These are phyloP conservation scores for Pseudozyma sp. DNA, from an alignment of 1,284 basidiomycete genomes.

Conservation along the genomic window DNA sequence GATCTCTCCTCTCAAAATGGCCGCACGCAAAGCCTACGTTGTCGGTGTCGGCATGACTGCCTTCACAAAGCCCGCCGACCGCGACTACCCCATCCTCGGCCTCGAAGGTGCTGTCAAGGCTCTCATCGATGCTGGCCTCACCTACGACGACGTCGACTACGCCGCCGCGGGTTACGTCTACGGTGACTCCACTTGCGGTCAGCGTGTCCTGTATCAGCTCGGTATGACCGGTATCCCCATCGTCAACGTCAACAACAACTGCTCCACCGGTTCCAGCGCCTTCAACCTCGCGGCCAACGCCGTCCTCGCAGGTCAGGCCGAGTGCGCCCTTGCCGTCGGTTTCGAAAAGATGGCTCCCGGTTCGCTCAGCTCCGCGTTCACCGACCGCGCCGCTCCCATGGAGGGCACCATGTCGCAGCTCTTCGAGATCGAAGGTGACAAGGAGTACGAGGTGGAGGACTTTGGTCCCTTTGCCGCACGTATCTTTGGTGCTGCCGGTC, in stretches of 20 bases:
- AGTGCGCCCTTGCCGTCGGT: slow-evolving; percentile 84
- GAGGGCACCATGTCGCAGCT: slow-evolving; percentile 71
- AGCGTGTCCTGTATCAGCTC: slow-evolving; percentile 85
- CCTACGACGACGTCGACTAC: slow-evolving; percentile 80
- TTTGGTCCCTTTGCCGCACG: slow-evolving; percentile 78
- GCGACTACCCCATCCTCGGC: slow-evolving; percentile 70
- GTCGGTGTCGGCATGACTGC: slow-evolving; percentile 83
- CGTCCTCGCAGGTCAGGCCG: slow-evolving; percentile 76
- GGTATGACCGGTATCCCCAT: slow-evolving; percentile 87
- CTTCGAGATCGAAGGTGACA: slow-evolving; percentile 73
- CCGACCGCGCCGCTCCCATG: slow-evolving; percentile 77
- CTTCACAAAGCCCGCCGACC: slow-evolving; percentile 80
- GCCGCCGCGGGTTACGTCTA: slow-evolving; percentile 79
- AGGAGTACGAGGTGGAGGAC: slow-evolving; percentile 74
- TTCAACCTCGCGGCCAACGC: slow-evolving; percentile 60
- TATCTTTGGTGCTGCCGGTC: slow-evolving; percentile 81
- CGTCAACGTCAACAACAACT: slow-evolving; percentile 81
- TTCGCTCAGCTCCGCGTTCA: slow-evolving; percentile 78
- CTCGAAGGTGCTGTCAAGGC: slow-evolving; percentile 86
- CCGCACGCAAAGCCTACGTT: slow-evolving; percentile 68
- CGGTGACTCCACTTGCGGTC: slow-evolving; percentile 75
- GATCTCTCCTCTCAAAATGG: slow-evolving; percentile 15
- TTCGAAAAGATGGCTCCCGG: slow-evolving; percentile 80
- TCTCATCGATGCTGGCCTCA: slow-evolving; percentile 85
- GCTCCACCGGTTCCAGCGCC: slow-evolving; percentile 65